Evolutionary conservation across 1,284 basidiomycete species (phyloP).

Genomic region (Tranzscheliella williamsii): DNA sequence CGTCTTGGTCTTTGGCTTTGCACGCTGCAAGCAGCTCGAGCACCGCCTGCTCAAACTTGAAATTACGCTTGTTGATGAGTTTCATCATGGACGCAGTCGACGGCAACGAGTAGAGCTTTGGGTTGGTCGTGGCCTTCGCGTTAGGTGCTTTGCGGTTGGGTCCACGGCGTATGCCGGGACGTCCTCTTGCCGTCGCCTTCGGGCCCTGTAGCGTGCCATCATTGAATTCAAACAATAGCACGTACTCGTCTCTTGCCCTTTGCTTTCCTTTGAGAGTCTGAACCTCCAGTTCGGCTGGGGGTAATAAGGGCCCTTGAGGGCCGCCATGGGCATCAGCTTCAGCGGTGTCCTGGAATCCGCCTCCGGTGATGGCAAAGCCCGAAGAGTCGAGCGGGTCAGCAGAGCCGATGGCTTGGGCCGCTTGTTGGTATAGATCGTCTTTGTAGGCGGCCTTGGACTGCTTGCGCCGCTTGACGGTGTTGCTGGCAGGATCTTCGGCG

Average conservation of each 20-base stretch:
- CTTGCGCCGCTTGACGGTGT: slow-evolving; percentile 13
- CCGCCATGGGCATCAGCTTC: slow-evolving; percentile 16
- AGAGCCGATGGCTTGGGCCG: slow-evolving; percentile 15
- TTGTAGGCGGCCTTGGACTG: slow-evolving; percentile 10
- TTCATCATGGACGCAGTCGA: slow-evolving; percentile 49
- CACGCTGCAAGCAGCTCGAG: slow-evolving; percentile 53
- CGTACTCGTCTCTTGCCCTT: slow-evolving; percentile 48
- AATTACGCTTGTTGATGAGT: slow-evolving; percentile 56
- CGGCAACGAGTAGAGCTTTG: slow-evolving; percentile 32
- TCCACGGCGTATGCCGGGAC: slow-evolving; percentile 34
- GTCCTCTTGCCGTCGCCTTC: slow-evolving; percentile 59
- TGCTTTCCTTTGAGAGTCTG: slow-evolving; percentile 38
- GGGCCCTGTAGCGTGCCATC: slow-evolving; percentile 62
- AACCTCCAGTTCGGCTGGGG: slow-evolving; percentile 28
- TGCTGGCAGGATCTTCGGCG: slow-evolving; percentile 23
- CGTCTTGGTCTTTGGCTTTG: slow-evolving; percentile 47
- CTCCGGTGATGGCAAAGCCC: slow-evolving; percentile 24
- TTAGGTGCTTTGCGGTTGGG: slow-evolving; percentile 18
- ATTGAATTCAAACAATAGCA: slow-evolving; percentile 62
- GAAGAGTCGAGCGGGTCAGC: slow-evolving; percentile 28
- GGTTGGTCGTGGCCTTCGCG: slow-evolving; percentile 15
- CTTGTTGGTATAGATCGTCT: slow-evolving; percentile 42
- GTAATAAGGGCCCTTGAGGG: slow-evolving; percentile 11
- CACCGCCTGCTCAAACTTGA: slow-evolving; percentile 56
- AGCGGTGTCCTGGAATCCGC: slow-evolving; percentile 36